Base-by-base conservation (phyloP, 495 filamentous ascomycete genomes). In the Sordaria brevicollis region DNA sequence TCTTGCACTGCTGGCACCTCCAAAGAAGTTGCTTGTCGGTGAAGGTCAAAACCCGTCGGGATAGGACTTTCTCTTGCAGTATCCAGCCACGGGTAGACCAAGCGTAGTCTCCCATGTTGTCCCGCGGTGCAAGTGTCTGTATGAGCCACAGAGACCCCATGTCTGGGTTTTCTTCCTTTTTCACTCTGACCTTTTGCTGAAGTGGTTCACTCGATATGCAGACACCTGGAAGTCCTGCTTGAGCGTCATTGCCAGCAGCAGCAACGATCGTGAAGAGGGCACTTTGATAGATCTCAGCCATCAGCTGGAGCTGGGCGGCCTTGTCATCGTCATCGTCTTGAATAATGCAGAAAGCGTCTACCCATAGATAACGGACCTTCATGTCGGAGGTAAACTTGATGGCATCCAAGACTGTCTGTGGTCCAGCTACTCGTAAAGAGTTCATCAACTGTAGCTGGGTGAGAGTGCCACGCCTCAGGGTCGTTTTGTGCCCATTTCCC, bases 71-170 rank as follows among this genome's bases (percentile, higher is more conserved):
- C 71, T 84, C 82, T 68, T 84, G 82, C 68, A 74, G 82, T 6
- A 81, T 84, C 82, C 81, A 84, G 9, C 78, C 82, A 19, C 82
- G 70, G 0, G 76, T 79, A 2, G 33, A 35, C 77, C 76, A 83
- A 17, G 66, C 68, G 0, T 76, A 79, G 0, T 69, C 49, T 10
- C 25, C 5, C 65, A 80, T 74, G 4, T 49, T 33, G 41, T 21
- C 25, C n/a, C 65, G n/a, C 13, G 33, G 11, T 37, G 36, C 34
- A 0, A 11, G 34, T 34, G 36, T 37, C 0, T 13, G 5, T 34
- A 49, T 11, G 9, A 21, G 38, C 38, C 38, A 49, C 11, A 21
- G n/a, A 0, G 39, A n/a, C n/a, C 2, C 8, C 9, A 21, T 8
- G 19, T 49, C 4, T 49, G 0, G 19, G 5, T 9, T 49, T 1